Evolutionary conservation across 2,329 filamentous ascomycete genomes (phyloP).

Genomic region (Pestalotiopsis sp.): DNA sequence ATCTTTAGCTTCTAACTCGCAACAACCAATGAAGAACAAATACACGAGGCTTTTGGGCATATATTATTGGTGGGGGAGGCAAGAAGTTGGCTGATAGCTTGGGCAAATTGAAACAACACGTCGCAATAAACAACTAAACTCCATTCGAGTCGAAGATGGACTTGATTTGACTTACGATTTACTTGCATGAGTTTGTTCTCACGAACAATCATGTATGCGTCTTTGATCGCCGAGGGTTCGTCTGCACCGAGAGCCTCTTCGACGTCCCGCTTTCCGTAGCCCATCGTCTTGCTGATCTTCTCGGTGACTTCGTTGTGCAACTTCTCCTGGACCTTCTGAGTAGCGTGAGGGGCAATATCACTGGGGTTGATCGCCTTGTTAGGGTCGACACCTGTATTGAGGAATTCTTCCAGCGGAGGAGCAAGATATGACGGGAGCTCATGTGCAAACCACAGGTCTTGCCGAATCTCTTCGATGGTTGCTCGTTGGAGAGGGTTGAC

Average conservation of each 20-base stretch:
- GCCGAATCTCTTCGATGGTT: slow-evolving; percentile 89
- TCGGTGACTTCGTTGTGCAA: slow-evolving; percentile 90
- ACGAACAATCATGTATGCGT: slow-evolving; percentile 95
- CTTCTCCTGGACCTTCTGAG: slow-evolving; percentile 80
- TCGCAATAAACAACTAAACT: neutral
- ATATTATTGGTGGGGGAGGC: slow-evolving; percentile 25
- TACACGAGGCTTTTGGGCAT: neutral
- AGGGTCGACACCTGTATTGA: slow-evolving; percentile 91
- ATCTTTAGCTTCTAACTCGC: slow-evolving; percentile 11
- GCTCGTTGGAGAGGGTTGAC: slow-evolving; percentile 94
- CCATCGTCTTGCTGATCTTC: slow-evolving; percentile 97
- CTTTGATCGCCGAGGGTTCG: slow-evolving; percentile 97
- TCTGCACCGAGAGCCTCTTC: slow-evolving; percentile 89
- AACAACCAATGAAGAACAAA: slow-evolving; percentile 20
- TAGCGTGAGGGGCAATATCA: slow-evolving; percentile 78
- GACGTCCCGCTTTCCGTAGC: slow-evolving; percentile 92
- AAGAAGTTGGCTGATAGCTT: slow-evolving; percentile 7
- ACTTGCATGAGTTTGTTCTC: slow-evolving; percentile 98
- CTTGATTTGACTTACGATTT: slow-evolving; percentile 69
- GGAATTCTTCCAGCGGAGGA: slow-evolving; percentile 86
- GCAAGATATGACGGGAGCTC: slow-evolving; percentile 86
- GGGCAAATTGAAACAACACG: neutral
- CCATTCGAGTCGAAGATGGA: neutral
- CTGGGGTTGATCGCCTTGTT: slow-evolving; percentile 87
- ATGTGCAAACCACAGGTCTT: slow-evolving; percentile 91